Conservation (phyloP, 306 rosid genomes). For the Inga laurina region DNA sequence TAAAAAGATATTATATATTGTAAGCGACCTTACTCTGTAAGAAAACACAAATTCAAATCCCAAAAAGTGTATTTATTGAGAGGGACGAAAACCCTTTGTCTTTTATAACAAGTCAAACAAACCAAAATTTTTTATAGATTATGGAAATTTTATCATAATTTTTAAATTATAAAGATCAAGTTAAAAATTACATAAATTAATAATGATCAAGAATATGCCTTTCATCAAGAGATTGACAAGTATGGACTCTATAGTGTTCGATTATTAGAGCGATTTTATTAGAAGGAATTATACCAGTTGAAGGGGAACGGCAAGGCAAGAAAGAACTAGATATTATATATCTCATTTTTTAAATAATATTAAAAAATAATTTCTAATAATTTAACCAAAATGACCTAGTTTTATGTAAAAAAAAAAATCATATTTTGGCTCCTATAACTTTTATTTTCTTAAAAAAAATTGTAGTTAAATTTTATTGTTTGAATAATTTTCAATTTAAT, state of each 20-base stretch:
- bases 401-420: background rate
- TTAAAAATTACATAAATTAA: too few relatives aligned
- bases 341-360: background rate
- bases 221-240: background rate
- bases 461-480: background rate
- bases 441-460: background rate
- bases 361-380: background rate
- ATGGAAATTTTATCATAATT: too few relatives aligned
- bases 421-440: background rate
- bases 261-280: background rate
- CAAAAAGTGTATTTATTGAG: too few relatives aligned
- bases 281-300: conserved; percentile 16
- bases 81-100: too few relatives aligned
- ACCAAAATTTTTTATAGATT: too few relatives aligned
- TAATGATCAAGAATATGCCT: too few relatives aligned
- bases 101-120: too few relatives aligned
- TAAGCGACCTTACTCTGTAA: too few relatives aligned
- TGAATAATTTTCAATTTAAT: background rate
- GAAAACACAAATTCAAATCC: too few relatives aligned
- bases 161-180: too few relatives aligned
- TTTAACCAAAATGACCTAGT: background rate
- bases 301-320: too few relatives aligned
- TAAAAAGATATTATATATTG: background rate
- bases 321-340: background rate
- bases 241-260: too few relatives aligned